Base-by-base conservation (phyloP, 192 early-diverging fungal genomes). In the Podila epigama region DNA sequence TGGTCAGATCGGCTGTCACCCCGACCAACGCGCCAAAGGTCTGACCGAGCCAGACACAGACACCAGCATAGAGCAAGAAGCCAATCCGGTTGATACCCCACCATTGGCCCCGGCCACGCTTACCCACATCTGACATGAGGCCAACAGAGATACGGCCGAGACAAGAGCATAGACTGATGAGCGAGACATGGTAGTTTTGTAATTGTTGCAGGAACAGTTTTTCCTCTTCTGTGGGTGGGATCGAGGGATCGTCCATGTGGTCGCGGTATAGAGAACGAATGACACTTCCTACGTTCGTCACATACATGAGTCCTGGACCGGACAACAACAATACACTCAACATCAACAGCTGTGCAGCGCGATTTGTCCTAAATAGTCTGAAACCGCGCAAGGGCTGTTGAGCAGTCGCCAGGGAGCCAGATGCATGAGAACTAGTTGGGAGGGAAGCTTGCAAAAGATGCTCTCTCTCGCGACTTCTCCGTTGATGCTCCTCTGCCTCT, bases 111-210 rank as follows among this genome's bases (percentile, higher is more conserved):
- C 27, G 31, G 16, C 55, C 66, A 13, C 63, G 34, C 42, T 79
- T 81, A 2, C 70, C 60, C 10, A 81, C 12, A 60, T 84, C 82
- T 4, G 82, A 84, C 52, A 81, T 41, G 22, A 84, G 16, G 13
- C 82, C 82, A 4, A 71, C 55, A 36, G 66, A 55, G 36, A 84
- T 39, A 4, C 82, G 68, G n/a, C 82, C 82, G 29, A 75, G 20
- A 58, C 82, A 84, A 0, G 82, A 84, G 36, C 58, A 75, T 15
- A 84, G 29, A 62, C 79, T 81, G 68, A 84, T 73, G 11, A 84
- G 27, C 8, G 80, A 79, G 11, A 84, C 82, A 32, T 84, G 82
- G 28, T 60, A 69, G 55, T 79, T 81, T 53, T 81, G 79, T 12
- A 79, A 51, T 34, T 64, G 63, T 31, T 70, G 70, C 11, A 84